Percentiles rank a stretch among this genome's conserved stretches.
Conservation (phyloP, 1,284 basidiomycete genomes). For the Trichosporon coremiiforme region DNA sequence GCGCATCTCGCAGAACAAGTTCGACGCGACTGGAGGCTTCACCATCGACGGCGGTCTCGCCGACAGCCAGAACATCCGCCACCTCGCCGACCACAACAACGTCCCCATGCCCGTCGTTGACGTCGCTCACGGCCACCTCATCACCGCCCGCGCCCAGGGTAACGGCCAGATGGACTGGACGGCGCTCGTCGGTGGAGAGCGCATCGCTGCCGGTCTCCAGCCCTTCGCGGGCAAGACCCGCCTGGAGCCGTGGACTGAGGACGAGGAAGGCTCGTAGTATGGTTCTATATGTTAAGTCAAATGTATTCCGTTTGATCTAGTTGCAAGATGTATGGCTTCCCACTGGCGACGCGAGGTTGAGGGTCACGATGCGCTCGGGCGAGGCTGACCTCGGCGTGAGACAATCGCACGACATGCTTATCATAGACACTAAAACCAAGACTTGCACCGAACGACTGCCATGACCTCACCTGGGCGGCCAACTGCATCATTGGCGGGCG, state of each 20-base stretch:
- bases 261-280: neutral
- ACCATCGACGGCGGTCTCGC: conserved; percentile 86
- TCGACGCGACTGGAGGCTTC: conserved; percentile 78
- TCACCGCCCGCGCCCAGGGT: conserved; percentile 69
- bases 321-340: neutral
- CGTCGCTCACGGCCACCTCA: conserved; percentile 71
- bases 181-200: conserved; percentile 54
- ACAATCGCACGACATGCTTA: too few relatives aligned
- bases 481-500: too few relatives aligned
- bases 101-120: conserved; percentile 80
- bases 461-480: too few relatives aligned
- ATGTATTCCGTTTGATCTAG: conserved; percentile 9
- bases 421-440: too few relatives aligned
- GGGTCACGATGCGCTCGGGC: too few relatives aligned
- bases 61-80: conserved; percentile 64
- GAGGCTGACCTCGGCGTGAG: too few relatives aligned
- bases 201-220: conserved; percentile 54
- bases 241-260: conserved; percentile 27
- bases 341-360: too few relatives aligned
- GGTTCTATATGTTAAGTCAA: neutral
- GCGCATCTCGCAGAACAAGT: conserved; percentile 61
- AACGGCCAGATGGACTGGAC: conserved; percentile 56
- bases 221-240: conserved; percentile 51
- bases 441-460: too few relatives aligned
- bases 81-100: conserved; percentile 63